Percentiles rank a stretch among this genome's conserved stretches.
phyloP scores from a whole-genome alignment of 2,329 filamentous ascomycete genomes.

The Zalaria obscura region DNA sequence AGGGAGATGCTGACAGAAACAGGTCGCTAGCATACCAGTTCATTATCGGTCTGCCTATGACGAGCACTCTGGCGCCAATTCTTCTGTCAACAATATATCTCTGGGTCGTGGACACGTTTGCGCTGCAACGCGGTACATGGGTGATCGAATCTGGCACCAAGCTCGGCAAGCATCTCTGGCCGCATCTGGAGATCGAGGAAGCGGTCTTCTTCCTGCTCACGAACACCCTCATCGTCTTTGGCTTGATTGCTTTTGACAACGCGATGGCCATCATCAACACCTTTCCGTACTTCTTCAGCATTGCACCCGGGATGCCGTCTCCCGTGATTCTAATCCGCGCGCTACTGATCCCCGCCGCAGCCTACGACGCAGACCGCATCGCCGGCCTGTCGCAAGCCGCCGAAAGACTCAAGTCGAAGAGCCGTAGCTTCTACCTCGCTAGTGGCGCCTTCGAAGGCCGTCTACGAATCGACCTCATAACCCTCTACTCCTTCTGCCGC shows the following conservation, averaged over 20 bases:
- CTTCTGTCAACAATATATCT: constrained; percentile 52
- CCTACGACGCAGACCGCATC: constrained; percentile 45
- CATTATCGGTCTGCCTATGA: constrained; percentile 43
- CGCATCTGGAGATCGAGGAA: constrained; percentile 57
- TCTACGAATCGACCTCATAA: constrained; percentile 51
- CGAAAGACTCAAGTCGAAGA: constrained; percentile 45
- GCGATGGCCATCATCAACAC: constrained; percentile 50
- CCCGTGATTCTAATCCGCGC: constrained; percentile 38
- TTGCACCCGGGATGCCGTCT: constrained; percentile 34
- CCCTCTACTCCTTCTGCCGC: constrained; percentile 61
- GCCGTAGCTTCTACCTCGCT: constrained; percentile 60
- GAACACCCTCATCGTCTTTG: constrained; percentile 56
- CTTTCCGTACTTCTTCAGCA: constrained; percentile 44
- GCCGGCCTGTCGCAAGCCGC: constrained; percentile 46
- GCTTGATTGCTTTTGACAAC: constrained; percentile 55
- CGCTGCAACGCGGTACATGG: constrained; percentile 56
- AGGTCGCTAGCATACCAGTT: constrained; percentile 46
- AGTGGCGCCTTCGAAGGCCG: constrained; percentile 55
- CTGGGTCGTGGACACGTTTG: constrained; percentile 58
- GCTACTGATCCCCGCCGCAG: constrained; percentile 30
- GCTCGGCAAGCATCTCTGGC: constrained; percentile 47
- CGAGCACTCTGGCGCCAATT: constrained; percentile 46
- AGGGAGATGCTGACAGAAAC: constrained; percentile 12
- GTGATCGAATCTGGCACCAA: constrained; percentile 55
- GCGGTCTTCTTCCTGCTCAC: constrained; percentile 60